phyloP scores from a whole-genome alignment of 2,329 filamentous ascomycete species.

The Paecilomyces dactylethromorphus region DNA sequence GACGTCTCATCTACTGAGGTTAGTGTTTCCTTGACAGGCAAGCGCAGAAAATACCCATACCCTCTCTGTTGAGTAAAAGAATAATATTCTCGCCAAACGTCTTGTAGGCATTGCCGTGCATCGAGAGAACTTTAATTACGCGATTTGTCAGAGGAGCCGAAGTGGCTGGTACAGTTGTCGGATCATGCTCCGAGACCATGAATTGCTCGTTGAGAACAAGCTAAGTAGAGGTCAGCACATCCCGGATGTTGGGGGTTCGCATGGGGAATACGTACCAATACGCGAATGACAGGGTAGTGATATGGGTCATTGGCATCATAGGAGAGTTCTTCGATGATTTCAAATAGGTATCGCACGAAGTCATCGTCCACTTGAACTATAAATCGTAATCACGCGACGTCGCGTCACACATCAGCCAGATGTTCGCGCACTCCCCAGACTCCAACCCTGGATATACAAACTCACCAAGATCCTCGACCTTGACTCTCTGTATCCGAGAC shows the following conservation, averaged over 20 bases:
- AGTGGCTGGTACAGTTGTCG: slow-evolving; percentile 26
- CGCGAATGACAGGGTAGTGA: slow-evolving; percentile 89
- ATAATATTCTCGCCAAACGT: slow-evolving; percentile 99
- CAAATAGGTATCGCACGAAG: slow-evolving; percentile 77
- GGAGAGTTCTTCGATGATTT: slow-evolving; percentile 79
- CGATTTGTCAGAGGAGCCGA: slow-evolving; percentile 70
- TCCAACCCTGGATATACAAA: slow-evolving; percentile 5
- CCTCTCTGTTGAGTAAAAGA: slow-evolving; percentile 86
- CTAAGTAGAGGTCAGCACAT: slow-evolving; percentile 39
- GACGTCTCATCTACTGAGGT: slow-evolving; percentile 64
- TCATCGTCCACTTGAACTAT: slow-evolving; percentile 60
- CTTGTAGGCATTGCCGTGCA: slow-evolving; percentile 73
- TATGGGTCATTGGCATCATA: slow-evolving; percentile 88
- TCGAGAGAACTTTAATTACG: slow-evolving; percentile 83
- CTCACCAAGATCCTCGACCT: slow-evolving; percentile 68
- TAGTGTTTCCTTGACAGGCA: slow-evolving; percentile 8
- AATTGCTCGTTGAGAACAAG: slow-evolving; percentile 97
- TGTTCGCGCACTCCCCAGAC: neutral
- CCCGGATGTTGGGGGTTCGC: neutral
- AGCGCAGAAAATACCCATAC: slow-evolving; percentile 20
- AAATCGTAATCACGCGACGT: neutral
- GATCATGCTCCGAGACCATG: slow-evolving; percentile 68
- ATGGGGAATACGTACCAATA: slow-evolving; percentile 58
- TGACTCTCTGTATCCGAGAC: slow-evolving; percentile 81
- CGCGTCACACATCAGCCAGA: neutral